A percentile compares a stretch with the other conserved stretches of the same genome.
Conservation (phyloP, 805 yeast species). For the Hanseniaspora valbyensis region DNA sequence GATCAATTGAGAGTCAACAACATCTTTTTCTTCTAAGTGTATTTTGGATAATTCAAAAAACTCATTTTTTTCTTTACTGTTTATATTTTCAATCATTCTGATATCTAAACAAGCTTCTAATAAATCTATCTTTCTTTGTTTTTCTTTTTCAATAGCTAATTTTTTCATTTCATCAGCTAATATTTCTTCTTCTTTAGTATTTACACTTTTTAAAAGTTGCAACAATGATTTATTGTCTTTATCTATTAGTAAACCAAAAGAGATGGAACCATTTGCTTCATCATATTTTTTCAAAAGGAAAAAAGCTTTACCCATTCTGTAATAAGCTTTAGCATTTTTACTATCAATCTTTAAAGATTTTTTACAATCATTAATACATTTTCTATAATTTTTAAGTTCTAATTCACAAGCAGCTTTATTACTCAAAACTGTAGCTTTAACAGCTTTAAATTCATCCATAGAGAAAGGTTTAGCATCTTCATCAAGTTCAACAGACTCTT, state of each 20-base stretch:
- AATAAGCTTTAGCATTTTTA: conserved; percentile 70
- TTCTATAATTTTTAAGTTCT: conserved; percentile 71
- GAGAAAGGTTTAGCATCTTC: conserved; percentile 33
- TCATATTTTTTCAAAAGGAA: conserved; percentile 52
- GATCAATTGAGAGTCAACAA: conserved; percentile 66
- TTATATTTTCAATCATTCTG: conserved; percentile 44
- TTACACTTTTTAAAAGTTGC: conserved; percentile 35
- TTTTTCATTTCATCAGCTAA: conserved; percentile 28
- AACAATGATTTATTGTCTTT: conserved; percentile 46
- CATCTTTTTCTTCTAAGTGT: conserved; percentile 51
- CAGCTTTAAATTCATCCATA: conserved; percentile 32
- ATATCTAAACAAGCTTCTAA: conserved; percentile 50
- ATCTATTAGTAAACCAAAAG: conserved; percentile 56
- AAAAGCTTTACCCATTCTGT: conserved; percentile 73
- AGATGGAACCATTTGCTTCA: conserved; percentile 58
- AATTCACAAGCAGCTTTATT: conserved; percentile 90
- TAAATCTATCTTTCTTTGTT: conserved; percentile 28
- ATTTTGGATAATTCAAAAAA: conserved; percentile 43
- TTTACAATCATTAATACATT: conserved; percentile 77
- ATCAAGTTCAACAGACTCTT: conserved; percentile 35
- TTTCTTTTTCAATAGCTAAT: conserved; percentile 25
- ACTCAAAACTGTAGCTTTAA: conserved; percentile 35
- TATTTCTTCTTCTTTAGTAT: conserved; percentile 30
- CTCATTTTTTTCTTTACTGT: conserved; percentile 46
- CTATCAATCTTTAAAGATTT: conserved; percentile 56